These are phyloP conservation scores for Seiridium cupressi DNA, from an alignment of 2,329 filamentous ascomycete genomes.

Conservation along the genomic window DNA sequence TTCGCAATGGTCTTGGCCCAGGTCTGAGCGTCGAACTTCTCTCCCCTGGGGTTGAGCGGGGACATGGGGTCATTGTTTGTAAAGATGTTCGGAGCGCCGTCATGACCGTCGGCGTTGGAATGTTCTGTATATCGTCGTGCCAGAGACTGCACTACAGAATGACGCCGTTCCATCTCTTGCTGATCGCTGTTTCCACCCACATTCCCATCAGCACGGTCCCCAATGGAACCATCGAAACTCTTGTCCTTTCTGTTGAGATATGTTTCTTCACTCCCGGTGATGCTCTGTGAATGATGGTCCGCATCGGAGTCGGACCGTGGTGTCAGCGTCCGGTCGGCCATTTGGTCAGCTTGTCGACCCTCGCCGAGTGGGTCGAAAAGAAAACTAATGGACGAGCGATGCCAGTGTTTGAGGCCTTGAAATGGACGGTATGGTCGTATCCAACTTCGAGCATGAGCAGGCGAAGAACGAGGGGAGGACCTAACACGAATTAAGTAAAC, in stretches of 20 bases:
- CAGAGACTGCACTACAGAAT: not conserved
- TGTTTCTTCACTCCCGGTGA: not conserved
- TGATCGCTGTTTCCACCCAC: no score
- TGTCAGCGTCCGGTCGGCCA: not conserved
- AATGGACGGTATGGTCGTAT: no score
- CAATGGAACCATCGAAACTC: not conserved
- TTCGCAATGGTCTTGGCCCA: conserved; percentile 1
- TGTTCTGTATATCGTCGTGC: not conserved
- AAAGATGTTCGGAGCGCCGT: not conserved
- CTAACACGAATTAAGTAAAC: no score
- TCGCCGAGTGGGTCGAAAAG: no score
- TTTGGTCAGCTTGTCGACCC: not conserved
- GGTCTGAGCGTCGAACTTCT: not conserved
- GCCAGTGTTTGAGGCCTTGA: no score
- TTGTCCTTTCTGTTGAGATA: not conserved
- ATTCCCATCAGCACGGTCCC: not conserved
- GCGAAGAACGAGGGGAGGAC: no score
- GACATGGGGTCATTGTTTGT: not conserved
- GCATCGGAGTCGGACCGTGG: not conserved
- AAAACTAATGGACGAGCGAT: no score
- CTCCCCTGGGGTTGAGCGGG: not conserved
- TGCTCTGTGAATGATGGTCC: not conserved
- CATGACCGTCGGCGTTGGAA: not conserved
- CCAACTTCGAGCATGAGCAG: no score
- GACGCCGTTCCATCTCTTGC: not conserved